These are phyloP conservation scores for Xylaria sp. DNA, from an alignment of 2,329 filamentous ascomycete genomes.

Conservation along the genomic window DNA sequence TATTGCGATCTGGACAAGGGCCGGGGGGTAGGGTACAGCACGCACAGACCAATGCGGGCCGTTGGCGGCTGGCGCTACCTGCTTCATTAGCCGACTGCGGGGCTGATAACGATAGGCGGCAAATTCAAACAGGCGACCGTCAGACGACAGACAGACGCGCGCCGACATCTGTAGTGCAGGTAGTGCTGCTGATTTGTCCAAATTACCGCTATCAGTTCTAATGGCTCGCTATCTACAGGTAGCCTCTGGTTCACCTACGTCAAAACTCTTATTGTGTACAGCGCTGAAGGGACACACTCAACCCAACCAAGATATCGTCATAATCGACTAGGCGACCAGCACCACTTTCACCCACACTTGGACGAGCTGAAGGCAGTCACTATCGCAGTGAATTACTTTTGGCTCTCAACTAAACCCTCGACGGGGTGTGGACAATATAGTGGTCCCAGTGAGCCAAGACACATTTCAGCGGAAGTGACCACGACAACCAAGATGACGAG, in stretches of 20 bases:
- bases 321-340: neutral
- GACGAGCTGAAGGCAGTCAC: neutral
- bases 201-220: conserved; percentile 35
- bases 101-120: conserved; percentile 34
- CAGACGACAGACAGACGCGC: conserved; percentile 37
- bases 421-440: neutral
- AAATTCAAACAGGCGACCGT: conserved; percentile 32
- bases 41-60: conserved; percentile 30
- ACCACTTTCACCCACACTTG: neutral
- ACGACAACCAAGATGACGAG: conserved; percentile 65
- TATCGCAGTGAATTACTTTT: neutral
- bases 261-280: conserved; percentile 24
- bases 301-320: conserved; percentile 3
- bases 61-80: conserved; percentile 32
- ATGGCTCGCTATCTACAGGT: neutral
- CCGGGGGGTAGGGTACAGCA: neutral
- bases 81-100: conserved; percentile 20
- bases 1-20: neutral
- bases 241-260: neutral
- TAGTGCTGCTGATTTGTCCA: conserved; percentile 39
- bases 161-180: conserved; percentile 2
- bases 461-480: neutral
- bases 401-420: neutral
- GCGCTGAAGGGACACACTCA: neutral
- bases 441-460: neutral